Conservation (phyloP, 345 rosid species). For the Gossypium raimondii region DNA sequence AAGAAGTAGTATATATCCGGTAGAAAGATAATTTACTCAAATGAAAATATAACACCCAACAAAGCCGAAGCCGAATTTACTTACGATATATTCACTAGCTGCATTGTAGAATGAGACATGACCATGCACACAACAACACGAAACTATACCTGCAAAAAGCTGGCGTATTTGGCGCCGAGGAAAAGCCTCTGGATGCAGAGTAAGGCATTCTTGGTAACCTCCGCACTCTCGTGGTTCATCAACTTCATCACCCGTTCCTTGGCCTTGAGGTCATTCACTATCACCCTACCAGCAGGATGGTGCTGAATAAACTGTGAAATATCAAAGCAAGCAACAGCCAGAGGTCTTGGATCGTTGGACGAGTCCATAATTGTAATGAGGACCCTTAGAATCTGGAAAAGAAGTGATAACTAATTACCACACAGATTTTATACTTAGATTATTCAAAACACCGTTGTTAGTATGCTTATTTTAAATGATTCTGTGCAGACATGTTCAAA, state of each 20-base stretch:
- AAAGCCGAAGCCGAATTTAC: not conserved
- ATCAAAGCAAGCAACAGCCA: conserved; percentile 92
- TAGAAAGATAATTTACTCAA: not conserved
- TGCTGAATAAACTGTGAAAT: conserved; percentile 90
- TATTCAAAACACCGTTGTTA: not conserved
- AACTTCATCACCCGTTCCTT: conserved; percentile 87
- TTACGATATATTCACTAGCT: not conserved
- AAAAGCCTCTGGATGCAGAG: conserved; percentile 87
- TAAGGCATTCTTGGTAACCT: conserved; percentile 72
- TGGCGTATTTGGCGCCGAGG: conserved; percentile 88
- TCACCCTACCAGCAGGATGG: conserved; percentile 89
- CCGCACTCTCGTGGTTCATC: conserved; percentile 80
- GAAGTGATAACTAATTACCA: not conserved
- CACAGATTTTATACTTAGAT: not conserved
- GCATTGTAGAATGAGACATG: not conserved
- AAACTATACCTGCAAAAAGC: conserved; percentile 84
- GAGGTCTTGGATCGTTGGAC: conserved; percentile 75
- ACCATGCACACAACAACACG: not conserved
- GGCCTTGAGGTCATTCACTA: conserved; percentile 80
- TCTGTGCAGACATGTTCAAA: not conserved
- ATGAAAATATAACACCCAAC: not conserved
- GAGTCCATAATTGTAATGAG: conserved; percentile 87
- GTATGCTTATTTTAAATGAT: not conserved
- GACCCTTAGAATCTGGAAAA: conserved; percentile 80
- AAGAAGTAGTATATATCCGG: not conserved